A percentile compares a stretch with the other conserved stretches of the same genome.
Conservation (phyloP, 495 filamentous ascomycete species). For the Penicillium atrosanguineum region DNA sequence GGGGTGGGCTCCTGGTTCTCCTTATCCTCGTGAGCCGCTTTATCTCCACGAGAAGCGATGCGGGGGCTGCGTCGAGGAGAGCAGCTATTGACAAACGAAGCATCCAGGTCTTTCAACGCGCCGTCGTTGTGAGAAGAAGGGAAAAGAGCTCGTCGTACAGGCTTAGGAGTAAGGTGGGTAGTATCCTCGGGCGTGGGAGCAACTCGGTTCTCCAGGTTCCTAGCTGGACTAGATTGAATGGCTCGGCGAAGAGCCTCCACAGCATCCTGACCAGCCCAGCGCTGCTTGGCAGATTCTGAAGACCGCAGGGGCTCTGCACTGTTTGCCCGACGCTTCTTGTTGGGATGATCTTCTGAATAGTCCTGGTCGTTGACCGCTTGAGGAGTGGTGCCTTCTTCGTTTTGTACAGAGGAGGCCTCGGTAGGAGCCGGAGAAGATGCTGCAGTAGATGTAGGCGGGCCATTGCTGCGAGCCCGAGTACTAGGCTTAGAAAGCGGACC, state of each 20-base stretch:
- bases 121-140: constrained; percentile 58
- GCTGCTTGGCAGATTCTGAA: constrained; percentile 25
- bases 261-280: constrained; percentile 52
- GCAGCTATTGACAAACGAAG: constrained; percentile 53
- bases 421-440: constrained; percentile 44
- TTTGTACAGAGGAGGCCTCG: constrained; percentile 41
- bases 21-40: constrained; percentile 38
- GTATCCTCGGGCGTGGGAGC: constrained; percentile 59
- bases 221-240: constrained; percentile 70
- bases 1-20: constrained; percentile 44
- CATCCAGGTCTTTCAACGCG: constrained; percentile 55
- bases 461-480: constrained; percentile 32
- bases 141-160: constrained; percentile 77
- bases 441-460: constrained; percentile 25
- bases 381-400: constrained; percentile 38
- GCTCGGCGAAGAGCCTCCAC: constrained; percentile 58
- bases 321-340: constrained; percentile 40
- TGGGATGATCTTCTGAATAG: constrained; percentile 23
- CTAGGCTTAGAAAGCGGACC: constrained; percentile 32
- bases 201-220: constrained; percentile 59
- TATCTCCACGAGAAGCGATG: constrained; percentile 33
- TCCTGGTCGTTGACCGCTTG: constrained; percentile 28
- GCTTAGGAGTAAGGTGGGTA: constrained; percentile 53
- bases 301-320: constrained; percentile 40
- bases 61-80: constrained; percentile 49